These are phyloP conservation scores for Vigna mungo DNA, from an alignment of 306 rosid genomes.

Conservation along the genomic window DNA sequence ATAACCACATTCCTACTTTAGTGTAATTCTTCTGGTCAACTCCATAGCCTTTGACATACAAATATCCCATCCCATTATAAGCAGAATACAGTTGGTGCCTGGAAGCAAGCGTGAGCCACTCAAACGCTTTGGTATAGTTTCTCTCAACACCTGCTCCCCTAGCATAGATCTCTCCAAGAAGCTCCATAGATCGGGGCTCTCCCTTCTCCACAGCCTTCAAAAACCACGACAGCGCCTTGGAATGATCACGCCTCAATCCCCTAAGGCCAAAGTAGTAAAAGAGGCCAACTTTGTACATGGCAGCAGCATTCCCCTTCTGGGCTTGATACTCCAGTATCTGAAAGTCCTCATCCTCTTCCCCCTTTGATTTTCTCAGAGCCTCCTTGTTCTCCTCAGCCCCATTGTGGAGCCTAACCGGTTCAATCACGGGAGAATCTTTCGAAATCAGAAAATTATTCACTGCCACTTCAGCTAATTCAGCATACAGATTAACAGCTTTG, in stretches of 20 bases:
- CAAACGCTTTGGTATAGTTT: conserved; percentile 89
- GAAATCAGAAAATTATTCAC: conserved; percentile 87
- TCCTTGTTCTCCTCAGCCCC: conserved; percentile 98
- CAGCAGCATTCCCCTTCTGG: conserved; percentile 89
- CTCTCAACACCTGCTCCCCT: conserved; percentile 96
- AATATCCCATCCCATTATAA: conserved; percentile 94
- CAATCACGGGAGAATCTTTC: conserved; percentile 86
- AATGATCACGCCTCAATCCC: conserved; percentile 91
- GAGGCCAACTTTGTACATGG: conserved; percentile 93
- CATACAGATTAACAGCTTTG: conserved; percentile 80
- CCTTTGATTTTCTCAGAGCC: conserved; percentile 85
- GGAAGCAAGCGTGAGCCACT: conserved; percentile 92
- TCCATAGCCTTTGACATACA: conserved; percentile 93
- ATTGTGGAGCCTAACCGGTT: conserved; percentile 85
- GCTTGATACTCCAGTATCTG: conserved; percentile 97
- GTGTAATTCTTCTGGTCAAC: conserved; percentile 89
- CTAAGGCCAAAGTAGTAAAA: conserved; percentile 96
- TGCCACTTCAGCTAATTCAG: conserved; percentile 89
- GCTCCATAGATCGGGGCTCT: conserved; percentile 94
- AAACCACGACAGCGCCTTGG: conserved; percentile 87
- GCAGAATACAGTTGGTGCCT: conserved; percentile 82
- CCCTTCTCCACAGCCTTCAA: conserved; percentile 93
- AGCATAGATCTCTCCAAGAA: conserved; percentile 94
- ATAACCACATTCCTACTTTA: conserved; percentile 57
- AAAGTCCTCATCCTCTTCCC: conserved; percentile 95